These are phyloP conservation scores for Rubroboletus pulcherrimus DNA, from an alignment of 768 basidiomycete species.

Conservation along the genomic window DNA sequence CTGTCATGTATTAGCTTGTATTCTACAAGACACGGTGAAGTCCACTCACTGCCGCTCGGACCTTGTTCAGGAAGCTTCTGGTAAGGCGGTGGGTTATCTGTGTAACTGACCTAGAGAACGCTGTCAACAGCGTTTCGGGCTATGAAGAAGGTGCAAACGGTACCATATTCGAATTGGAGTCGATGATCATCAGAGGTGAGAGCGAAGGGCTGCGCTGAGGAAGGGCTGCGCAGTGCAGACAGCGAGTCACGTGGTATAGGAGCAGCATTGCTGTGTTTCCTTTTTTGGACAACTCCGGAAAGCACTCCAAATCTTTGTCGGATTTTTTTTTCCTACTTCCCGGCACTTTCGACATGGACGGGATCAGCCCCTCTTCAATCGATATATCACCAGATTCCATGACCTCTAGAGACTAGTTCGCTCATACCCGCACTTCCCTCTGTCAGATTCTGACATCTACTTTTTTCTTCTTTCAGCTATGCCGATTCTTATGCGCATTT, in stretches of 20 bases:
- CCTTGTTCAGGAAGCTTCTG: conserved; percentile 34
- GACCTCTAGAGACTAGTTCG: conserved; percentile 89
- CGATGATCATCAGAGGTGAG: conserved; percentile 23
- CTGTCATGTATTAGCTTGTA: conserved; percentile 1
- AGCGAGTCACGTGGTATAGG: conserved; percentile 19
- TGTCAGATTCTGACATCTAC: conserved; percentile 35
- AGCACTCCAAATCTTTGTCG: not conserved
- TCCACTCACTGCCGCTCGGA: conserved; percentile 26
- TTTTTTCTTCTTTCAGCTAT: conserved; percentile 58
- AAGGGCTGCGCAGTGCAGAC: not conserved
- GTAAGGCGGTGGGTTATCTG: conserved; percentile 49
- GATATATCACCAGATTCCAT: conserved; percentile 42
- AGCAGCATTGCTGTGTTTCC: not conserved
- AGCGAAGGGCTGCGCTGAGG: not conserved
- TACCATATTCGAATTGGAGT: conserved; percentile 28
- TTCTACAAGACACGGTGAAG: not conserved
- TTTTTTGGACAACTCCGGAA: conserved; percentile 3
- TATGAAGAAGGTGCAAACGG: not conserved
- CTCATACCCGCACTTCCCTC: conserved; percentile 31
- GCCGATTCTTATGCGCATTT: conserved; percentile 96
- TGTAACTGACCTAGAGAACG: conserved; percentile 13
- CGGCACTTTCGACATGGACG: conserved; percentile 22
- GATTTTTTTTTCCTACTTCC: not conserved
- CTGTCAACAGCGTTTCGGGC: not conserved
- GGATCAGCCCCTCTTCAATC: conserved; percentile 30